Evolutionary conservation across 768 basidiomycete genomes (phyloP).

Genomic region (Podaxis mareebaensis): DNA sequence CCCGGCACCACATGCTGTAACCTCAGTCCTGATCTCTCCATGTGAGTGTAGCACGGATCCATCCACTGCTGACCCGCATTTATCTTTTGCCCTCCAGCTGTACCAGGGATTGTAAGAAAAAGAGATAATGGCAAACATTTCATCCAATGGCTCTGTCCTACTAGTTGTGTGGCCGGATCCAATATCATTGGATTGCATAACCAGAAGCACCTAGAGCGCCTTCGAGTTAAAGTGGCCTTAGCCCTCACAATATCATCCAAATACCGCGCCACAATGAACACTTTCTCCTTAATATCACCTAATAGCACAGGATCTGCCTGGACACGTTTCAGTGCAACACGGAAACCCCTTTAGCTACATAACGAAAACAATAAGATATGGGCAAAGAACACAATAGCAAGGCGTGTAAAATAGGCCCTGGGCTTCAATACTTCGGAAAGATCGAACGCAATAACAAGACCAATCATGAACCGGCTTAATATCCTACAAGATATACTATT

Average conservation of each 20-base stretch:
- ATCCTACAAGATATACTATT: neutral
- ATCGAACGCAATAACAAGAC: neutral
- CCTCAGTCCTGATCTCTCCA: conserved; percentile 21
- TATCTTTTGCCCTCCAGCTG: neutral
- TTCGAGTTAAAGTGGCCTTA: neutral
- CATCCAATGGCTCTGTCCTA: no score
- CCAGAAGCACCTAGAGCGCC: neutral
- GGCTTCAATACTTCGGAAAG: neutral
- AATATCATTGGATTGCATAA: no score
- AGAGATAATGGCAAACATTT: no score
- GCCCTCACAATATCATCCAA: conserved; percentile 63
- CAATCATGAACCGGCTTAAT: neutral
- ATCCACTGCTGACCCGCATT: neutral
- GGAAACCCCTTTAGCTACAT: conserved; percentile 40
- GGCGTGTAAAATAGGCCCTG: no score
- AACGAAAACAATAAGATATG: no score
- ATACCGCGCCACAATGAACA: conserved; percentile 69
- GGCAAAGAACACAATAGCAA: no score
- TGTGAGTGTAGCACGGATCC: conserved; percentile 15
- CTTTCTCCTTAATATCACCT: conserved; percentile 42
- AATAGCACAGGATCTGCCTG: conserved; percentile 41
- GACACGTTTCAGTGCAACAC: conserved; percentile 46
- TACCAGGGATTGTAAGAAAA: neutral
- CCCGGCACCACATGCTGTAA: conserved; percentile 26
- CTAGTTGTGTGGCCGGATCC: no score